Evolutionary conservation across 306 rosid species (phyloP), one percentile per base, ranked within the genome.

Genomic region (Alnus rubra): DNA sequence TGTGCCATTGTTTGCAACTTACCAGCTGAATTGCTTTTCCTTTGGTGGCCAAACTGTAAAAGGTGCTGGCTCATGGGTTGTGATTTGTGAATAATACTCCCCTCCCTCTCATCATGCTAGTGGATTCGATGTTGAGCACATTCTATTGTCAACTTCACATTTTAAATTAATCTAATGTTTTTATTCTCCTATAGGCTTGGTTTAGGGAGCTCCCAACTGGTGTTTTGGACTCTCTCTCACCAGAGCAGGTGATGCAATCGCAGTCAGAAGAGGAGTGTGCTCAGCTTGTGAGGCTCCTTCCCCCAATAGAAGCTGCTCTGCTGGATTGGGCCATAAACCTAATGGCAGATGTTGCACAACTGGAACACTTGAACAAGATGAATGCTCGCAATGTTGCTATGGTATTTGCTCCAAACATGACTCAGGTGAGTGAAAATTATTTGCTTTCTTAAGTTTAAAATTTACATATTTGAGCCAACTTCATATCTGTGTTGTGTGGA

Each of bases 381-480:
- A 90, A 96, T 78, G 96, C 98, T 4, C 99, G 99, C 50, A 96
- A 96, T 76, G 69, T 96, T 69, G 99, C 99, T 72, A 96, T 96
- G 99, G 99, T 96, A 18, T 96, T 96, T 80, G 99, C 98, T 11
- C 99, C 99, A 7, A 96, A 96, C 86, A 96, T 96, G 99, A 96
- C 98, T 82, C 89, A 93, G 18, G 99, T 96, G 84, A 93, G 94
- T 80, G 63, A 73, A 76, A 77, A 74, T 78, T 59, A 67, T 81
- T n/a, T 67, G 48, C 51, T 33, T 70, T 33, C 71, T 35, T 31
- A 56, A 54, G 72, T 83, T 7, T 68, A 37, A 73, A 15, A 44
- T 69, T 58, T 1, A 1, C 19, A 48, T 44, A 15, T 74, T 9
- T 28, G 47, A 56, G 74, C 33, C 65, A 42, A 72, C 81, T 48